phyloP scores from a whole-genome alignment of 352 stramenopile species.

The Pilasporangium apinafurcum region DNA sequence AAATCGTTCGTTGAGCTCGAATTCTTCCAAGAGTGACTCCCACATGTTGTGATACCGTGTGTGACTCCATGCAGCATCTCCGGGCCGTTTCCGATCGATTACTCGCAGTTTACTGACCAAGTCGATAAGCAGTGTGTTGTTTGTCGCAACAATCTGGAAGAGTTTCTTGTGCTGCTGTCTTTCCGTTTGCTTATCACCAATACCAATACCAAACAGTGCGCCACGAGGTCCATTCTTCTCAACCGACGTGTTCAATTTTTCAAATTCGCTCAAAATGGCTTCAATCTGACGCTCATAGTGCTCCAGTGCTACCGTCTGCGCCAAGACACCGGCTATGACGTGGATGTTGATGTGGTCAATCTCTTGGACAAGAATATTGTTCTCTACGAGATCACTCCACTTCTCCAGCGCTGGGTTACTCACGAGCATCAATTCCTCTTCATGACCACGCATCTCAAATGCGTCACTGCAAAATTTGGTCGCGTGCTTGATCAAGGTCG shows the following conservation, averaged over 20 bases:
- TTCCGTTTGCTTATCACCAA: constrained; percentile 48
- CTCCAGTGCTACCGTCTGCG: constrained; percentile 94
- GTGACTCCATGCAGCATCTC: constrained; percentile 94
- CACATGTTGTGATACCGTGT: constrained; percentile 92
- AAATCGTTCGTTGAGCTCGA: constrained; percentile 93
- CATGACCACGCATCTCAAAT: constrained; percentile 73
- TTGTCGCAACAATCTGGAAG: constrained; percentile 91
- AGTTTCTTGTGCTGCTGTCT: constrained; percentile 72
- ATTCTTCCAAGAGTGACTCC: constrained; percentile 86
- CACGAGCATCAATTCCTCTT: constrained; percentile 73
- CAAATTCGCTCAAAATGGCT: constrained; percentile 92
- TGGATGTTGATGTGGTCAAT: constrained; percentile 84
- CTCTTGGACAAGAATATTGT: constrained; percentile 75
- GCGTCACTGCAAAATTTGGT: constrained; percentile 71
- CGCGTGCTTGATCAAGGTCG: constrained; percentile 69
- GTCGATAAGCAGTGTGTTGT: constrained; percentile 96
- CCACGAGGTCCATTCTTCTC: constrained; percentile 69
- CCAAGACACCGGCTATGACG: constrained; percentile 94
- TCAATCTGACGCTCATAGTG: constrained; percentile 95
- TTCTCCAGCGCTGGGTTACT: constrained; percentile 60
- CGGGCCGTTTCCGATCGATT: constrained; percentile 89
- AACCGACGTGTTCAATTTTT: constrained; percentile 88
- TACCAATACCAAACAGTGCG: constrained; percentile 52
- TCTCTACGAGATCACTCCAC: constrained; percentile 79
- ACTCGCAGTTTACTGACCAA: constrained; percentile 95